These are phyloP conservation scores for Plasmodium malariae DNA, from an alignment of 169 alveolate genomes.

Conservation along the genomic window DNA sequence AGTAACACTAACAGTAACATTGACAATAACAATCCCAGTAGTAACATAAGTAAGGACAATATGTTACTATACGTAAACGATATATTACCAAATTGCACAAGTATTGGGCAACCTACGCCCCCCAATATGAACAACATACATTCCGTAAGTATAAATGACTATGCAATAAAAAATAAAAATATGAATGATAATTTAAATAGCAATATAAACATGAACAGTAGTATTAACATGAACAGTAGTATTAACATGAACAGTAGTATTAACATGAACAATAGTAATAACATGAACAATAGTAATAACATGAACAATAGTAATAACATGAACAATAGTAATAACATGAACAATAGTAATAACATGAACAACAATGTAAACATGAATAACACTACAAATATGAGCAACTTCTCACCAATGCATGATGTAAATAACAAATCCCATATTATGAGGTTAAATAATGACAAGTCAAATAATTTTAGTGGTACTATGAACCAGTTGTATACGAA, in stretches of 20 bases:
- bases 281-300: too few species aligned
- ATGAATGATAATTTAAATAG: constrained; percentile 19
- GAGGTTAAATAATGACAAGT: constrained; percentile 12
- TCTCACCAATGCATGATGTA: constrained; percentile 7
- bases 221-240: too few species aligned
- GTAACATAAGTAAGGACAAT: constrained; percentile 42
- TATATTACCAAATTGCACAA: constrained; percentile 41
- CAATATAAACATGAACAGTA: too few species aligned
- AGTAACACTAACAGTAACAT: too few species aligned
- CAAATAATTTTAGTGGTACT: neutral
- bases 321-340: constrained; percentile 1
- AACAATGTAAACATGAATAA: constrained; percentile 15
- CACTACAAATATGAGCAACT: constrained; percentile 1
- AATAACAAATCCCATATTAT: constrained; percentile 25
- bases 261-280: too few species aligned
- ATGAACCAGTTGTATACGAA: constrained; percentile 12
- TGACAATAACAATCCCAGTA: neutral
- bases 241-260: too few species aligned
- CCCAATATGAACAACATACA: neutral
- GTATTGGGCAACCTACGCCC: neutral
- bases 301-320: neutral
- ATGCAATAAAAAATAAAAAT: constrained; percentile 34
- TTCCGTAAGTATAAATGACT: constrained; percentile 10
- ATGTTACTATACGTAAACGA: constrained; percentile 26
- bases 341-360: constrained; percentile 37